Conservation (phyloP, 179 eudicot genomes). For the Silene vulgaris region DNA sequence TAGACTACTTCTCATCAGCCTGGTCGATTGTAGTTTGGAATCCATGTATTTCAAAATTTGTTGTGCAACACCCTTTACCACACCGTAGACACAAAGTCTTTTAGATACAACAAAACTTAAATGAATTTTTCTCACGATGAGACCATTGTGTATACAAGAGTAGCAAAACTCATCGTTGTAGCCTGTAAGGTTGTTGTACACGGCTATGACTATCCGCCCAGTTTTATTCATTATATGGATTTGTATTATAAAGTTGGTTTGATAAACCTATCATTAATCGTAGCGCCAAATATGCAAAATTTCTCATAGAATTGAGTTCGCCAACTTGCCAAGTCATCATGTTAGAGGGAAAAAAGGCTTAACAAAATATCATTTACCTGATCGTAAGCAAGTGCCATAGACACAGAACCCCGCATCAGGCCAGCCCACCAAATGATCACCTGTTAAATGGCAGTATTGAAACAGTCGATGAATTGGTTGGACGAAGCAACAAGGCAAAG, state of each 20-base stretch:
- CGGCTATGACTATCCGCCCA: not conserved
- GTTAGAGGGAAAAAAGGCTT: not conserved
- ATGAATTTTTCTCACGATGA: not conserved
- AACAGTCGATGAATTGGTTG: not conserved
- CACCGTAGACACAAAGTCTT: not conserved
- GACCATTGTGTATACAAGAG: not conserved
- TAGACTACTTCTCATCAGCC: not conserved
- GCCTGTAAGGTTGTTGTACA: not conserved
- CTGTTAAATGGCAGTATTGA: slow-evolving; percentile 23
- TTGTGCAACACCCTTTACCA: not conserved
- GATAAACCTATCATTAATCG: not conserved
- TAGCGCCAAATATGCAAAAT: not conserved
- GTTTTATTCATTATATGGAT: not conserved
- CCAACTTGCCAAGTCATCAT: not conserved
- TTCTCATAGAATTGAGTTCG: not conserved
- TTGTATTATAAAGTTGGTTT: not conserved
- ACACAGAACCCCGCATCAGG: slow-evolving; percentile 65
- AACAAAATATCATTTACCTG: slow-evolving; percentile 31
- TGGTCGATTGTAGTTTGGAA: not conserved
- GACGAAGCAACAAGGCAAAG: not conserved
- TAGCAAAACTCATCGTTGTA: not conserved
- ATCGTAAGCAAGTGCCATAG: slow-evolving; percentile 68
- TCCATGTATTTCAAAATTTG: not conserved
- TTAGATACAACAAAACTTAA: not conserved
- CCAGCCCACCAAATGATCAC: slow-evolving; percentile 68